A percentile compares a stretch with the other conserved stretches of the same genome.
These are phyloP conservation scores for Articulospora tetracladia DNA, from an alignment of 495 filamentous ascomycete species.

Conservation along the genomic window DNA sequence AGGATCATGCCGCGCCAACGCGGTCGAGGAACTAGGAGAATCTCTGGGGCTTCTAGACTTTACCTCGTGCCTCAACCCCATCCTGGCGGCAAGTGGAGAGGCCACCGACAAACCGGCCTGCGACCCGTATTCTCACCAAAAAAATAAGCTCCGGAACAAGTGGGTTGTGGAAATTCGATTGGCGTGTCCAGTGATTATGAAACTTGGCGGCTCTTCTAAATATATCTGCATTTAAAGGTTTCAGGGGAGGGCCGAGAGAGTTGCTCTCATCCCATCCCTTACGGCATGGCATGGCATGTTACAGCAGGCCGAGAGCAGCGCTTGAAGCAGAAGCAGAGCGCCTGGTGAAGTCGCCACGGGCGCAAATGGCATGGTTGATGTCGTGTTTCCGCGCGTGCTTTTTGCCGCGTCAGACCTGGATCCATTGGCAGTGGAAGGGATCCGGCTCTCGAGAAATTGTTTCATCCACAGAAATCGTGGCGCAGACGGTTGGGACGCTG, in stretches of 20 bases:
- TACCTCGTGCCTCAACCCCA: not conserved
- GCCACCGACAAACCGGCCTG: not conserved
- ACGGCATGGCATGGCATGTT: slow-evolving; percentile 1
- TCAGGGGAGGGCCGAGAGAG: slow-evolving; percentile 4
- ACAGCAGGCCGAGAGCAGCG: not conserved
- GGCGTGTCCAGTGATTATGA: slow-evolving; percentile 2
- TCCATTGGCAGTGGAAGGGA: slow-evolving; percentile 4
- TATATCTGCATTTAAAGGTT: slow-evolving; percentile 12
- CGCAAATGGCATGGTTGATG: not conserved
- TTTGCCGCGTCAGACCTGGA: slow-evolving; percentile 18
- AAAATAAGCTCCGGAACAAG: not conserved
- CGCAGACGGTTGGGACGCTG: slow-evolving; percentile 1
- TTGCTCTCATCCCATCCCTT: slow-evolving; percentile 1
- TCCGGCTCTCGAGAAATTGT: not conserved
- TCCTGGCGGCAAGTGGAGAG: slow-evolving; percentile 6
- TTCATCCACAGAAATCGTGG: slow-evolving; percentile 9
- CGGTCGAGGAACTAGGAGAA: not conserved
- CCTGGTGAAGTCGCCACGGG: slow-evolving; percentile 11
- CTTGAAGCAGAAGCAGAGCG: slow-evolving; percentile 9
- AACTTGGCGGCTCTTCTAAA: slow-evolving; percentile 18
- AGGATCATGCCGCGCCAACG: not conserved
- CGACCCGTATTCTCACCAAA: not conserved
- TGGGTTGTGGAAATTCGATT: not conserved
- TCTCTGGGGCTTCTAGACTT: not conserved
- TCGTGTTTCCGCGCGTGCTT: slow-evolving; percentile 16